Base-by-base conservation (phyloP, 2,329 filamentous ascomycete species). In the Pseudogymnoascus sp. region DNA sequence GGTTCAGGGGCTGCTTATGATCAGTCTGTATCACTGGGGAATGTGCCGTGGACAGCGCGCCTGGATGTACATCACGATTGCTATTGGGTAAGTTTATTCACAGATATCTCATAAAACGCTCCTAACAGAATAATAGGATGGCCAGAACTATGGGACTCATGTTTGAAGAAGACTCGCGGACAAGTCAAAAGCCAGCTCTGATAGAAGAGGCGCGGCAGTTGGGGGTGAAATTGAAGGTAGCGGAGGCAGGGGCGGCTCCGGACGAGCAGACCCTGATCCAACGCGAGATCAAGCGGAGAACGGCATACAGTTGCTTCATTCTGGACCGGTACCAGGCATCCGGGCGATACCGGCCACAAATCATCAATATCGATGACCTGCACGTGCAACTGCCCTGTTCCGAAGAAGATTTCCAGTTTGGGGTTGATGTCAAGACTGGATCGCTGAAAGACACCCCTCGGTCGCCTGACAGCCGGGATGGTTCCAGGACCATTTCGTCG, bases 231-330 rank as follows among this genome's bases (percentile, higher is more conserved):
- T 36, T n/a, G 25, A 59, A 59, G 18, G 28, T 5, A 8, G 4
- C 23, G 34, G 53, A 59, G 8, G 56, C 16, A 64, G 61, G 67
- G 73, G 36, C 11, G 63, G 65, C 12, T 46, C 62, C 69, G 25
- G 69, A 70, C 23, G 65, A 70, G 50, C 65, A 66, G n/a, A 44
- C 60, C 14, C 81, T 83, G 56, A 82, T 88, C 21, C 77, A 82
- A 37, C 84, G 84, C 64, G 89, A 91, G 72, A 82, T 87, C 11
- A 79, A 81, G 65, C 79, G 89, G 25, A 82, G 89, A 5, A 90
- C 88, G 0, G 89, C 90, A 78, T 91, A 88, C 78, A 89, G 88
- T 68, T 90, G 88, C 69, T 86, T 89, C 64, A 85, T 90, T 61
- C 78, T 91, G 68, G 89, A 91, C 71, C 83, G 87, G 2, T 84